A percentile compares a stretch with the other conserved stretches of the same genome.
Conservation (phyloP, 495 filamentous ascomycete genomes). For the Xylaria nigripes region DNA sequence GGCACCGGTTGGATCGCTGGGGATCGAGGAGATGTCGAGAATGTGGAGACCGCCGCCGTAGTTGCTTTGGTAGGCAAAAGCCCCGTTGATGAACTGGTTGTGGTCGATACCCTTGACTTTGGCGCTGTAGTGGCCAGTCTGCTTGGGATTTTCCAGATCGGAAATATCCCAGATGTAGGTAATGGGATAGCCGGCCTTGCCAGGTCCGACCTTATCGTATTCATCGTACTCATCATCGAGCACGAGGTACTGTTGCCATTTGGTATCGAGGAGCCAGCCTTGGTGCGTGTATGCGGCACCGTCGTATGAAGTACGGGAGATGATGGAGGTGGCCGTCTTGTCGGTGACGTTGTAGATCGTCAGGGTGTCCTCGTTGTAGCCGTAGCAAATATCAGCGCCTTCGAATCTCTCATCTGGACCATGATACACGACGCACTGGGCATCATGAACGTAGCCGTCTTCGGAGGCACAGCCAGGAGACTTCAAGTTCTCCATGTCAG, state of each 20-base stretch:
- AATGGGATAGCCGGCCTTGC: conserved; percentile 38
- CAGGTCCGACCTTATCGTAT: conserved; percentile 36
- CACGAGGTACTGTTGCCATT: conserved; percentile 47
- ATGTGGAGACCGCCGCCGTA: conserved; percentile 52
- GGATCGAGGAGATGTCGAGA: conserved; percentile 47
- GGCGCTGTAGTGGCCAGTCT: conserved; percentile 49
- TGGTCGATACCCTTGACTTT: conserved; percentile 48
- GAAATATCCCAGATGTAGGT: conserved; percentile 53
- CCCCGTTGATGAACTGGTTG: conserved; percentile 52
- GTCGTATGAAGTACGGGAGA: conserved; percentile 50
- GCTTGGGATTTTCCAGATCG: conserved; percentile 39
- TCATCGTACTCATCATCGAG: conserved; percentile 58
- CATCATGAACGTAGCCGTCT: conserved; percentile 56
- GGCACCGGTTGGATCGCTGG: conserved; percentile 44
- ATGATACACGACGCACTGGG: conserved; percentile 51
- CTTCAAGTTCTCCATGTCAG: conserved; percentile 40
- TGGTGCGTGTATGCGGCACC: conserved; percentile 55
- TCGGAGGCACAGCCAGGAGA: conserved; percentile 43
- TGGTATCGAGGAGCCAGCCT: conserved; percentile 49
- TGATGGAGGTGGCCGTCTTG: conserved; percentile 39
- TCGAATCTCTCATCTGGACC: conserved; percentile 47
- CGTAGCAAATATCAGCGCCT: conserved; percentile 53
- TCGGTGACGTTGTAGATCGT: conserved; percentile 51
- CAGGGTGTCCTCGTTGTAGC: conserved; percentile 46
- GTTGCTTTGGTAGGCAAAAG: conserved; percentile 48